phyloP scores from a whole-genome alignment of 345 rosid genomes.

The Eucalyptus dawsonii region DNA sequence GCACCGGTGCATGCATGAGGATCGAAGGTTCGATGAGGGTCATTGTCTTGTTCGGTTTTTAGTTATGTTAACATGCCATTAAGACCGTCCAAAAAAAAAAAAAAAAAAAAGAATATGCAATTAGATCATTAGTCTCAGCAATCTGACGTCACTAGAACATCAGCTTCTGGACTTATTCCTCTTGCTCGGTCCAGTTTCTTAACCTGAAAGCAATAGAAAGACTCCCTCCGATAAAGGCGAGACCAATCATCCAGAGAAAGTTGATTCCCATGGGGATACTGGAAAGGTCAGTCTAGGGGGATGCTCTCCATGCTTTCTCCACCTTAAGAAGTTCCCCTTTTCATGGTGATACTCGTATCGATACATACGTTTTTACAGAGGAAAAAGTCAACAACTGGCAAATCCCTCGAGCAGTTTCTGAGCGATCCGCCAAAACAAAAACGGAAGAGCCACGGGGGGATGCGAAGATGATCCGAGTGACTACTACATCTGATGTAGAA shows the following conservation, averaged over 20 bases:
- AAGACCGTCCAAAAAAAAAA: too few relatives aligned
- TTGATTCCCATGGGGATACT: neutral
- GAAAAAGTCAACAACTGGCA: neutral
- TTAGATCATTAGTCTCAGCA: neutral
- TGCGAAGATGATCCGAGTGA: neutral
- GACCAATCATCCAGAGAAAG: neutral
- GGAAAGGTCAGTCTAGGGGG: neutral
- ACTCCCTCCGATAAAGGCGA: neutral
- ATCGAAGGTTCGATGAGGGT: neutral
- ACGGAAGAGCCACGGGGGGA: neutral
- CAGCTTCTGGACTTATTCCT: neutral
- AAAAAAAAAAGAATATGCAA: too few relatives aligned
- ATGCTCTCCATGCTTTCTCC: neutral
- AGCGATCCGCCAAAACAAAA: neutral
- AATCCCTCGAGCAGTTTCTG: neutral
- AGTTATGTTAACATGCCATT: neutral
- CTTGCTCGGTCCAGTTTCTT: slow-evolving; percentile 3
- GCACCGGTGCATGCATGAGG: neutral
- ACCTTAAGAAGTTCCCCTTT: neutral
- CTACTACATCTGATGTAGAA: neutral
- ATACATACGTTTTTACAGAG: neutral
- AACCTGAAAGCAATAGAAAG: slow-evolving; percentile 3
- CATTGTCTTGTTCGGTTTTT: neutral
- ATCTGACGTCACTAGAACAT: neutral
- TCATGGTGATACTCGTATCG: neutral